Conservation (phyloP, 768 basidiomycete genomes). For the Polyporus arcularius region DNA sequence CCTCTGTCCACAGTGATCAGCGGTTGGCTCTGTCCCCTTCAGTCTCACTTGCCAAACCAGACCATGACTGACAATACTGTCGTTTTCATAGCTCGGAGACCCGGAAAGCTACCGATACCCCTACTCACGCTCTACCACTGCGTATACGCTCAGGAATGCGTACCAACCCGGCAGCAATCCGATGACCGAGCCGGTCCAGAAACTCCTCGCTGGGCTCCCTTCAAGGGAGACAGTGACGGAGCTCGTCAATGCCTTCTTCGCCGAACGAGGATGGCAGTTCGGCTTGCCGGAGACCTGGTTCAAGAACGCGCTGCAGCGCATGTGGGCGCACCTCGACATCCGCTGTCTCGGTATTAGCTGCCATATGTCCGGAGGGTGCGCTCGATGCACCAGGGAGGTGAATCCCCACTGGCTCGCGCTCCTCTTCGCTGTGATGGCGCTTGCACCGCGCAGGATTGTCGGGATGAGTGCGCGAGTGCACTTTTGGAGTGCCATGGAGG, state of each 20-base stretch:
- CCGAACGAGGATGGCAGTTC: slow-evolving; percentile 50
- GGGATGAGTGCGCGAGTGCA: slow-evolving; percentile 26
- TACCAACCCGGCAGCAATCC: slow-evolving; percentile 31
- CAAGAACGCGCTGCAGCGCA: slow-evolving; percentile 40
- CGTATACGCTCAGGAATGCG: slow-evolving; percentile 1
- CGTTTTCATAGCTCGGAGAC: slow-evolving; percentile 35
- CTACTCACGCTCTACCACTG: slow-evolving; percentile 41
- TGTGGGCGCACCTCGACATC: slow-evolving; percentile 46
- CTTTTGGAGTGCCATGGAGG: slow-evolving; percentile 47
- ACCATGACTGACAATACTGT: neutral
- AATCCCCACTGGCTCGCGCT: slow-evolving; percentile 55
- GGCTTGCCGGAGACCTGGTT: slow-evolving; percentile 55
- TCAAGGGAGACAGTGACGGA: slow-evolving; percentile 14
- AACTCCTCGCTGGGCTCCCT: slow-evolving; percentile 33
- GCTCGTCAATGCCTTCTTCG: slow-evolving; percentile 40
- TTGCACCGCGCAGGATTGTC: slow-evolving; percentile 32
- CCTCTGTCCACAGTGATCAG: no score
- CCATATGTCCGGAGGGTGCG: slow-evolving; percentile 28
- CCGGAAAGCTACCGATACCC: slow-evolving; percentile 35
- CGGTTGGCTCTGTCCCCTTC: no score
- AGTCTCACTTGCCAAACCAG: no score
- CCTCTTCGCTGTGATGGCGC: slow-evolving; percentile 50
- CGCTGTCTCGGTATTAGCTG: slow-evolving; percentile 21
- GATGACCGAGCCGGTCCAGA: slow-evolving; percentile 33
- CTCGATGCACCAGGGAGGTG: slow-evolving; percentile 35